Conservation (phyloP, 257 asterid species). For the Rhazya stricta region DNA sequence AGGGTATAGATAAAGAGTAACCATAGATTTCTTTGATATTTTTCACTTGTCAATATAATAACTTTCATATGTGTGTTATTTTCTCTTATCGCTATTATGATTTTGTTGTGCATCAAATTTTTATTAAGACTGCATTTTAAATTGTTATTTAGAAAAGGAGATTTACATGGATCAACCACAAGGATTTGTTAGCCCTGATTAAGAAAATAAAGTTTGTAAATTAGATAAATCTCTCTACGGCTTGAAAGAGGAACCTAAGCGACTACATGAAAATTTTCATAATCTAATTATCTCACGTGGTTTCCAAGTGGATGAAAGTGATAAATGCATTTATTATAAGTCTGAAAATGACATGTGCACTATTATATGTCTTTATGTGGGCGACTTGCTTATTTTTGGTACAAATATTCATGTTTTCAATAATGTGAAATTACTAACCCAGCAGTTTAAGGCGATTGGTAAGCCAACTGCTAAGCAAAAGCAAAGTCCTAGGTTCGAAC, state of each 20-base stretch:
- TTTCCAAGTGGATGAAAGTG: slow-evolving; percentile 6
- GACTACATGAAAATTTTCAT: background rate
- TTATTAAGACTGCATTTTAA: too few relatives aligned
- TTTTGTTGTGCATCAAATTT: background rate
- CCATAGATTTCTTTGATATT: too few relatives aligned
- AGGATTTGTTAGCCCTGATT: background rate
- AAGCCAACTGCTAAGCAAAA: too few relatives aligned
- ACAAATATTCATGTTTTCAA: background rate
- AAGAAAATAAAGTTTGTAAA: slow-evolving; percentile 8
- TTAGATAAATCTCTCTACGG: slow-evolving; percentile 5
- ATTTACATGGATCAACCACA: too few relatives aligned
- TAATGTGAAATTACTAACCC: too few relatives aligned
- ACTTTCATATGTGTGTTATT: too few relatives aligned
- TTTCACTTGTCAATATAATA: background rate
- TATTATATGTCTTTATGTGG: background rate
- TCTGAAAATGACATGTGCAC: background rate
- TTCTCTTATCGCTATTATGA: too few relatives aligned
- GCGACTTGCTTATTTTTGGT: background rate
- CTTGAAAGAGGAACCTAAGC: background rate
- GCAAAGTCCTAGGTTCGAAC: too few relatives aligned
- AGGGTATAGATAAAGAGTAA: too few relatives aligned
- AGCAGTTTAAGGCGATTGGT: too few relatives aligned
- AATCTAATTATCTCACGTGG: background rate
- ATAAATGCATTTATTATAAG: slow-evolving; percentile 11
- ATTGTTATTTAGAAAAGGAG: too few relatives aligned